Evolutionary conservation across 2,329 filamentous ascomycete species (phyloP).

Genomic region (Cryphonectria japonica): DNA sequence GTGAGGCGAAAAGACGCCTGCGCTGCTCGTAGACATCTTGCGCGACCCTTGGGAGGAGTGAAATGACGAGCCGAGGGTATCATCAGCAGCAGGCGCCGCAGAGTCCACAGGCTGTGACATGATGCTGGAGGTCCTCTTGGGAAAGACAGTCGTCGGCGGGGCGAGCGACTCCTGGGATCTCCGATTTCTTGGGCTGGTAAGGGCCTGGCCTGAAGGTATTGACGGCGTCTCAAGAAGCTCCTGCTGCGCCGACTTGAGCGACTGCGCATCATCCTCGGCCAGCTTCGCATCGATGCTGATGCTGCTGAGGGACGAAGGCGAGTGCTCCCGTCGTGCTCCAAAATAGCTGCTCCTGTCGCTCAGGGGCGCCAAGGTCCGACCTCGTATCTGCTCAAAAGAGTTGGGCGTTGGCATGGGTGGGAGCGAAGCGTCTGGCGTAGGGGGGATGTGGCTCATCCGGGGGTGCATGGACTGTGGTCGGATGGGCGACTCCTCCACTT

Average conservation of each 20-base stretch:
- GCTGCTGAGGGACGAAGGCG: slow-evolving; percentile 57
- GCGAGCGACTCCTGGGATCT: slow-evolving; percentile 52
- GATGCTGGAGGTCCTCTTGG: slow-evolving; percentile 61
- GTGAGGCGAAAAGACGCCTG: slow-evolving; percentile 57
- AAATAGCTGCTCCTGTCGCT: slow-evolving; percentile 50
- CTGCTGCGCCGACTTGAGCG: slow-evolving; percentile 40
- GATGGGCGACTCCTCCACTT: slow-evolving; percentile 60
- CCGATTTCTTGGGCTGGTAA: slow-evolving; percentile 51
- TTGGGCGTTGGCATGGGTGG: slow-evolving; percentile 48
- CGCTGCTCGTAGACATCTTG: slow-evolving; percentile 75
- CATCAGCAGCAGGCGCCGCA: slow-evolving; percentile 64
- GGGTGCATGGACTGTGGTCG: slow-evolving; percentile 77
- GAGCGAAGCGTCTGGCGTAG: slow-evolving; percentile 52
- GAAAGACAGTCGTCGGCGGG: slow-evolving; percentile 39
- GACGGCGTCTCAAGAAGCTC: slow-evolving; percentile 43
- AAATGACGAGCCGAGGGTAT: slow-evolving; percentile 59
- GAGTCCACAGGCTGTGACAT: slow-evolving; percentile 66
- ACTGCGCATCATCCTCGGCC: slow-evolving; percentile 28
- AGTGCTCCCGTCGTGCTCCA: slow-evolving; percentile 61
- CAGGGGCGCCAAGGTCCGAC: slow-evolving; percentile 44
- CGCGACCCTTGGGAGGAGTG: slow-evolving; percentile 68
- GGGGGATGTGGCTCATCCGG: slow-evolving; percentile 67
- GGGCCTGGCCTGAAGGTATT: slow-evolving; percentile 34
- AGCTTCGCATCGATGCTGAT: slow-evolving; percentile 29
- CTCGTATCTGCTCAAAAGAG: slow-evolving; percentile 46